A percentile compares a stretch with the other conserved stretches of the same genome.
Evolutionary conservation across 768 basidiomycete species (phyloP).

Genomic region (Phlegmacium glaucopus): DNA sequence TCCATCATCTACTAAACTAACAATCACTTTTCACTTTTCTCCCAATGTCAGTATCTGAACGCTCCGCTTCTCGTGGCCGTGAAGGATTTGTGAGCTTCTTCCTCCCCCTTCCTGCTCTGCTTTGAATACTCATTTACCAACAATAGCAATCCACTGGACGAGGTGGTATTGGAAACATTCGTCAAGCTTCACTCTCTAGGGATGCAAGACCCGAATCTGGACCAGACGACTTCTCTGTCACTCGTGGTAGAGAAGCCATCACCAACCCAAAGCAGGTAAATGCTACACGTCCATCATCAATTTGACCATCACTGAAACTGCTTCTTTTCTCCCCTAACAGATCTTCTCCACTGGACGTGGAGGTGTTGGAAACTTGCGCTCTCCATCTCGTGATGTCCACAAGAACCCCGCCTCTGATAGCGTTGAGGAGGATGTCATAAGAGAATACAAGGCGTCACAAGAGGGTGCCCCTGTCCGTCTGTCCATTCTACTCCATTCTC

Average conservation of each 20-base stretch:
- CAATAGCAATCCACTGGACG: constrained; percentile 56
- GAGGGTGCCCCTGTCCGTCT: constrained; percentile 33
- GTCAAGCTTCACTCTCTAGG: constrained; percentile 41
- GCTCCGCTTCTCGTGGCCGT: constrained; percentile 57
- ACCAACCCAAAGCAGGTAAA: constrained; percentile 31
- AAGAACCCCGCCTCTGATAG: constrained; percentile 22
- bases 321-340: no score
- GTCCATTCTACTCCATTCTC: not conserved
- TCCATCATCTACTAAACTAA: not conserved
- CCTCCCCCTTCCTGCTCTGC: not conserved
- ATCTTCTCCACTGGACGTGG: constrained; percentile 68
- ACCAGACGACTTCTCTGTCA: constrained; percentile 52
- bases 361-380: constrained; percentile 82
- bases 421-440: constrained; percentile 40
- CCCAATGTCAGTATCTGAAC: constrained; percentile 32
- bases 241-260: constrained; percentile 60
- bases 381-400: constrained; percentile 56
- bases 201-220: constrained; percentile 40
- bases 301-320: no score
- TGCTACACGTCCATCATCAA: no score
- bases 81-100: constrained; percentile 55
- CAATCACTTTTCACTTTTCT: not conserved
- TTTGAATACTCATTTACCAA: not conserved
- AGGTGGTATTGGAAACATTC: constrained; percentile 70
- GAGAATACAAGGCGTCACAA: constrained; percentile 27